Conservation (phyloP, 2,329 filamentous ascomycete species). For the Aulographum hederae region DNA sequence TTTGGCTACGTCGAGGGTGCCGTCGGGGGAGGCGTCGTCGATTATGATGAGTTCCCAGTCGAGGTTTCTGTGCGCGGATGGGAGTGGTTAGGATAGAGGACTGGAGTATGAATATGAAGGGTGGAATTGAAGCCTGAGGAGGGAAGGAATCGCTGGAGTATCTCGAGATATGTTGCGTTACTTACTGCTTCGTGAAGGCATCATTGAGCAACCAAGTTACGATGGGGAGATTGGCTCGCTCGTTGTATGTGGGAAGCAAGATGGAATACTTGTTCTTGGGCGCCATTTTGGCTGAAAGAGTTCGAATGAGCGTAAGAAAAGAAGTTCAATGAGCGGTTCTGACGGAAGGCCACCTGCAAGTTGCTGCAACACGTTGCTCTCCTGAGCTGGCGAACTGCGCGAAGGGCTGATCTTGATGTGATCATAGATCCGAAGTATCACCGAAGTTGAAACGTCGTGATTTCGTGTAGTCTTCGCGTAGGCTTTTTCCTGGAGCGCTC, state of each 20-base stretch:
- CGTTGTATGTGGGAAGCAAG: constrained; percentile 96
- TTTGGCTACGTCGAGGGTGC: constrained; percentile 75
- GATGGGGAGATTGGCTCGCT: constrained; percentile 91
- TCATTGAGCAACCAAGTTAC: constrained; percentile 86
- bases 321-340: constrained; percentile 12
- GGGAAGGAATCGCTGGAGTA: constrained; percentile 4
- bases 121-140: constrained; percentile 2
- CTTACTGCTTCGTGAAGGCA: constrained; percentile 74
- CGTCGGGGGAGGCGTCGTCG: constrained; percentile 93
- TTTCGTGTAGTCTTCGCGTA: too few relatives aligned
- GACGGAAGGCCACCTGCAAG: too few relatives aligned
- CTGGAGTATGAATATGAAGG: not conserved
- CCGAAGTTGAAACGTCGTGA: too few relatives aligned
- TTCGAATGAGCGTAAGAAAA: constrained; percentile 4
- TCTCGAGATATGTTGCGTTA: not conserved
- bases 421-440: too few relatives aligned
- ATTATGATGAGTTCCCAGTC: constrained; percentile 97
- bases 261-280: constrained; percentile 68
- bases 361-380: too few relatives aligned
- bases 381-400: too few relatives aligned
- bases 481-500: too few relatives aligned
- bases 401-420: too few relatives aligned
- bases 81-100: not conserved
- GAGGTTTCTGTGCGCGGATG: constrained; percentile 44
- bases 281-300: constrained; percentile 14